Conservation (phyloP, 129 eudicot species). For the Centrapalus pauciflorus region DNA sequence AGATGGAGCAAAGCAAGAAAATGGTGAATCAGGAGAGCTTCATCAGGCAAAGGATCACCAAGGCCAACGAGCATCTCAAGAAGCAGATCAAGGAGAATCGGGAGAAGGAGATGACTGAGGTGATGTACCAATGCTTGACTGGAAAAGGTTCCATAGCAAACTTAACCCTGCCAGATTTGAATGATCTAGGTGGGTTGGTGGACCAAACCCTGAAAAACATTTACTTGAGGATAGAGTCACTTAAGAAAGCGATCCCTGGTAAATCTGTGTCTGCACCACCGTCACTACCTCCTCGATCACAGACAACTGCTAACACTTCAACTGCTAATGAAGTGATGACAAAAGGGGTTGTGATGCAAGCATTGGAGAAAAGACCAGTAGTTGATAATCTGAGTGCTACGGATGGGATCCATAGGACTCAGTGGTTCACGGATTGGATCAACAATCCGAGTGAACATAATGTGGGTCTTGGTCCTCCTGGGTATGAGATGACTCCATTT, state of each 20-base stretch:
- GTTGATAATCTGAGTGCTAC: slow-evolving; percentile 8
- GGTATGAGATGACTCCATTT: neutral
- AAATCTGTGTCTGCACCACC: neutral
- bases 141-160: neutral
- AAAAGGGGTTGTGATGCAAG: slow-evolving; percentile 16
- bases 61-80: slow-evolving; percentile 1
- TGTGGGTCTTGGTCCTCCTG: slow-evolving; percentile 24
- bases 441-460: slow-evolving; percentile 27
- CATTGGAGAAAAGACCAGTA: slow-evolving; percentile 22
- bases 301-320: neutral
- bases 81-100: slow-evolving; percentile 6
- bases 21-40: slow-evolving; percentile 21
- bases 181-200: neutral
- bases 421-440: slow-evolving; percentile 26
- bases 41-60: neutral
- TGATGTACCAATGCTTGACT: slow-evolving; percentile 18
- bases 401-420: slow-evolving; percentile 11
- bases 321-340: slow-evolving; percentile 10
- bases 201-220: slow-evolving; percentile 25
- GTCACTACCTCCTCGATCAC: neutral
- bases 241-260: slow-evolving; percentile 2
- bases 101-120: neutral
- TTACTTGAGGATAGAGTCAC: slow-evolving; percentile 14
- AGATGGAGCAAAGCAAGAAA: slow-evolving; percentile 19
- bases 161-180: neutral